Evolutionary conservation across 192 early-diverging fungal genomes (phyloP).

Genomic region (Funneliformis geosporum): DNA sequence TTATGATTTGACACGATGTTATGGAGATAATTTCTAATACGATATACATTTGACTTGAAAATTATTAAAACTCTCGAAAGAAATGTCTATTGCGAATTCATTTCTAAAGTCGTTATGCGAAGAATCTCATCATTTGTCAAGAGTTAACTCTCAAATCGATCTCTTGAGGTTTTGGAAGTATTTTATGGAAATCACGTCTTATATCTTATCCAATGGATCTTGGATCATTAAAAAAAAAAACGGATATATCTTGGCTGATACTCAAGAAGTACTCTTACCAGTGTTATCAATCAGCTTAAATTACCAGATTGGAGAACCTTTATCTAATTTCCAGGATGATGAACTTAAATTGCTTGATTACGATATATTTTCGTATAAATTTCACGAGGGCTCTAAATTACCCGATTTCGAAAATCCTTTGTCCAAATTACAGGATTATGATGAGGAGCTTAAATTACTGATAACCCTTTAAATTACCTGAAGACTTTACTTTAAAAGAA

Average conservation of each 20-base stretch:
- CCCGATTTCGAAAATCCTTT: too few species aligned
- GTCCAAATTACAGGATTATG: too few species aligned
- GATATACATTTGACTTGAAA: slow-evolving; percentile 36
- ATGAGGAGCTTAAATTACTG: neutral
- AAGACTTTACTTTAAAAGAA: neutral
- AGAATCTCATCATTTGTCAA: slow-evolving; percentile 37
- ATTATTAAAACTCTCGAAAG: neutral
- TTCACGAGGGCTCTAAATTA: neutral
- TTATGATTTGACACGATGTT: slow-evolving; percentile 33
- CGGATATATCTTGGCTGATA: slow-evolving; percentile 1
- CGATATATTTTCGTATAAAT: neutral
- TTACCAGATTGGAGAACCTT: too few species aligned
- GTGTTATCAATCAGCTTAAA: too few species aligned
- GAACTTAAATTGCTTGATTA: neutral
- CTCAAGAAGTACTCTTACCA: too few species aligned
- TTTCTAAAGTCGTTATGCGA: slow-evolving; percentile 2
- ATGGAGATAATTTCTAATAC: slow-evolving; percentile 42
- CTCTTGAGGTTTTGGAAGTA: slow-evolving; percentile 39
- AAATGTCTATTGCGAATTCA: neutral
- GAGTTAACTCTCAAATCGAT: slow-evolving; percentile 35
- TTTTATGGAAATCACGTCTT: slow-evolving; percentile 37
- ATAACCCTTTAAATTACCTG: too few species aligned
- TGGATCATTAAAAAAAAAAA: slow-evolving; percentile 9
- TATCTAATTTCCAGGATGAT: neutral
- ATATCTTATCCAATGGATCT: slow-evolving; percentile 3